Evolutionary conservation across 208 protist genomes (phyloP).

Genomic region (Leishmania guyanensis): DNA sequence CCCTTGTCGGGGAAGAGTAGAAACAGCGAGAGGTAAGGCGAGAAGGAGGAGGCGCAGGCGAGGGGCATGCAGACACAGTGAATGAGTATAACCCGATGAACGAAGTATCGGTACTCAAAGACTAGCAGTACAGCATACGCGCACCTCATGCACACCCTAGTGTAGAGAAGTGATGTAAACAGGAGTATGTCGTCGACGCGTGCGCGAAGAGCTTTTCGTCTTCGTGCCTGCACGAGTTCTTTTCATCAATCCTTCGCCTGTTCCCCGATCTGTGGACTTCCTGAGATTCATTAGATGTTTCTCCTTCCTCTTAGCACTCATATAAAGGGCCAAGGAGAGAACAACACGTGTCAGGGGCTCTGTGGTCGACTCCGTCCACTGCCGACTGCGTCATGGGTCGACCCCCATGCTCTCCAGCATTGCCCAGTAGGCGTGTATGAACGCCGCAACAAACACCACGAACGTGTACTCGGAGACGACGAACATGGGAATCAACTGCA

Average conservation of each 20-base stretch:
- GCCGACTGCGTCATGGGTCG: conserved; percentile 28
- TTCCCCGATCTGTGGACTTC: neutral
- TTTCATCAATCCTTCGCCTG: neutral
- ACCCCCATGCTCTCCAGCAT: conserved; percentile 52
- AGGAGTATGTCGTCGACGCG: neutral
- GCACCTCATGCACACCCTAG: neutral
- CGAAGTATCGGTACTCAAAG: neutral
- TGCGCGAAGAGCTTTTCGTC: neutral
- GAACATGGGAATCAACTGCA: conserved; percentile 45
- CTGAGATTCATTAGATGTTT: neutral
- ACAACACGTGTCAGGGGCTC: neutral
- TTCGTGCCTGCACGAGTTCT: neutral
- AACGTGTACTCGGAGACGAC: conserved; percentile 46
- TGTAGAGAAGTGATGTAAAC: neutral
- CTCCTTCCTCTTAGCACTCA: neutral
- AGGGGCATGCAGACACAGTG: neutral
- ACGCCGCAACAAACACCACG: conserved; percentile 47
- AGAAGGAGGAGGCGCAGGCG: neutral
- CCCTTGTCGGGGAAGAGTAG: neutral
- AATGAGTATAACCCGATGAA: neutral
- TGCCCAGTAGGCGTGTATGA: conserved; percentile 60
- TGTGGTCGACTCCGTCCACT: neutral
- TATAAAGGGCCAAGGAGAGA: neutral
- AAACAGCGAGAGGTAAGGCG: too few relatives aligned
- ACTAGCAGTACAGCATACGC: neutral